phyloP scores from a whole-genome alignment of 192 early-diverging fungal species.

The Fimicolochytrium jonesii region DNA sequence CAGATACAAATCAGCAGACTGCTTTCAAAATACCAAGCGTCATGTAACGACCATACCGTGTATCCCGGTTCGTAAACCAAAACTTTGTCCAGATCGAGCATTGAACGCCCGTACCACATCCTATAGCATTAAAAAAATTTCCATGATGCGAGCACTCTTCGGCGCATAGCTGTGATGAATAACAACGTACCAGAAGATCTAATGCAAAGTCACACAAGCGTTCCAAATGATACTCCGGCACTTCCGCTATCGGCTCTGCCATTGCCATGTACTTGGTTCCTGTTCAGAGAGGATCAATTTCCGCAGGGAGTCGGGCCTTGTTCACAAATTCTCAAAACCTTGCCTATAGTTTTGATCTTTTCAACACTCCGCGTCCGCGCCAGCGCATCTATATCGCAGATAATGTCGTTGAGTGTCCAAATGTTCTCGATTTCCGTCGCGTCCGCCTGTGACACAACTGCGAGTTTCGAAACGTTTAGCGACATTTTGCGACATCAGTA shows the following conservation, averaged over 20 bases:
- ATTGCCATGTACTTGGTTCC: conserved; percentile 39
- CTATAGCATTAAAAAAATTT: neutral
- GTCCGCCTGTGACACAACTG: conserved; percentile 2
- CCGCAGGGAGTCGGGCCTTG: neutral
- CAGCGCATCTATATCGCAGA: conserved; percentile 37
- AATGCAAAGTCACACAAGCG: conserved; percentile 28
- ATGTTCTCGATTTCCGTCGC: conserved; percentile 22
- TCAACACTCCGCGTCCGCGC: conserved; percentile 16
- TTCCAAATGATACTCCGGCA: conserved; percentile 8
- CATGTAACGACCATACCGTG: conserved; percentile 18
- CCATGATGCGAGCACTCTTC: neutral
- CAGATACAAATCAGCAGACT: conserved; percentile 4
- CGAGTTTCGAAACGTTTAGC: no score
- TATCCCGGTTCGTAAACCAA: conserved; percentile 20
- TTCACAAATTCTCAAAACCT: neutral
- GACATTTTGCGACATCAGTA: no score
- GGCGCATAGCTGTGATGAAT: neutral
- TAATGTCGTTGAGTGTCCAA: conserved; percentile 34
- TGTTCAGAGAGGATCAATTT: neutral
- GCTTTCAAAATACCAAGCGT: neutral
- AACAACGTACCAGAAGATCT: conserved; percentile 14
- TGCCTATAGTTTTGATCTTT: conserved; percentile 40
- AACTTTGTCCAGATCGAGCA: conserved; percentile 21
- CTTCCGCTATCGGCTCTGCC: conserved; percentile 19
- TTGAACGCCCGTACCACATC: conserved; percentile 28